A percentile compares a stretch with the other conserved stretches of the same genome.
Evolutionary conservation across 768 basidiomycete genomes (phyloP).

Genomic region (Porphyrellus cyaneotinctus): DNA sequence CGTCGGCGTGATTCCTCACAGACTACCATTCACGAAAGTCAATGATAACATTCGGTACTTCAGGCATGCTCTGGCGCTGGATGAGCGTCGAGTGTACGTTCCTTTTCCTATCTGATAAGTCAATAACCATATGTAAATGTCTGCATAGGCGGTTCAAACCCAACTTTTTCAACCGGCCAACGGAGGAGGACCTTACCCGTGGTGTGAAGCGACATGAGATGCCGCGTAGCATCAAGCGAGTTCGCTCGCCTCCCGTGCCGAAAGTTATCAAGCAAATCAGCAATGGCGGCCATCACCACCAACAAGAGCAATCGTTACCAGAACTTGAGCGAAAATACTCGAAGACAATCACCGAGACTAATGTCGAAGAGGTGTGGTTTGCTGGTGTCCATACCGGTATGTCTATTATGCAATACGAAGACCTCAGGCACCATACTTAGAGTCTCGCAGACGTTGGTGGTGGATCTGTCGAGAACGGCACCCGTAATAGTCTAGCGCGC

Average conservation of each 20-base stretch:
- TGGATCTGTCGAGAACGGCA: conserved; percentile 57
- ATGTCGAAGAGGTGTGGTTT: conserved; percentile 81
- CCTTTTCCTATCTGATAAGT: conserved; percentile 4
- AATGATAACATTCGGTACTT: conserved; percentile 61
- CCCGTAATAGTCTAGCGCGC: conserved; percentile 57
- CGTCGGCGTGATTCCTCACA: conserved; percentile 62
- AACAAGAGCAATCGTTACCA: conserved; percentile 6
- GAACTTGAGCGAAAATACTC: conserved; percentile 43
- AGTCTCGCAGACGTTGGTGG: conserved; percentile 65
- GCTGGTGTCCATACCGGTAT: conserved; percentile 68
- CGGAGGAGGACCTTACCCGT: conserved; percentile 35
- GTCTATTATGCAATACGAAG: conserved; percentile 11
- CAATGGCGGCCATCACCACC: conserved; percentile 7
- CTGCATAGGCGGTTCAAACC: conserved; percentile 30
- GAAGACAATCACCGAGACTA: conserved; percentile 38
- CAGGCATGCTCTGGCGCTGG: conserved; percentile 67
- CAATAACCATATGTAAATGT: neutral
- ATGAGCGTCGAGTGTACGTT: conserved; percentile 56
- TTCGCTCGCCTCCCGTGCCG: neutral
- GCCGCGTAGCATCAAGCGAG: conserved; percentile 34
- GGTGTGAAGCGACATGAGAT: conserved; percentile 52
- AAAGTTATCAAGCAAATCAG: neutral
- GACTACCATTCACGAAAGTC: conserved; percentile 61
- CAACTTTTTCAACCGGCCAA: conserved; percentile 39
- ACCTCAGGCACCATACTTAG: neutral